Evolutionary conservation across 306 rosid species (phyloP).

Genomic region (Vigna nakashimae): DNA sequence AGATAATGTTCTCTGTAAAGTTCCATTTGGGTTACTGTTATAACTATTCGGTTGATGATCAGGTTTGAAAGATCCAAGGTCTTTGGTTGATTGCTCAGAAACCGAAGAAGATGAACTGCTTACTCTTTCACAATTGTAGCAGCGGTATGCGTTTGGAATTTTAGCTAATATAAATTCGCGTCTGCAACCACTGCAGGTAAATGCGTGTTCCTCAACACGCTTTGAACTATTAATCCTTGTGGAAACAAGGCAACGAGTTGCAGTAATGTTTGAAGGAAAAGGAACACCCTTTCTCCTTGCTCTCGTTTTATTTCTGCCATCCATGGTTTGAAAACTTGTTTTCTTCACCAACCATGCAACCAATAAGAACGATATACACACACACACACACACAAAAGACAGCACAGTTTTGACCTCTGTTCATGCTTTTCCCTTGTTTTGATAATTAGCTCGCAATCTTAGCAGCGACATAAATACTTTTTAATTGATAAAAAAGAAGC

Average conservation of each 20-base stretch:
- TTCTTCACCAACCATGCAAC: background rate
- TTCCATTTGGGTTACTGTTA: background rate
- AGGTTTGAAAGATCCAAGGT: background rate
- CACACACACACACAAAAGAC: conserved; percentile 1
- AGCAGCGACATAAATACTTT: no score
- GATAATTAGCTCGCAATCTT: background rate
- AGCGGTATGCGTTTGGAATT: conserved; percentile 8
- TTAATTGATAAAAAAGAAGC: background rate
- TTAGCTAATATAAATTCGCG: background rate
- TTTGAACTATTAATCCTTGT: background rate
- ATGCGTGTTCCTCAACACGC: conserved; percentile 11
- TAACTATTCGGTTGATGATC: background rate
- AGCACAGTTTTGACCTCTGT: background rate
- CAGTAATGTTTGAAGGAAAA: background rate
- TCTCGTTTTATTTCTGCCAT: background rate
- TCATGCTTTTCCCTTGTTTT: background rate
- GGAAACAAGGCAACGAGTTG: conserved; percentile 14
- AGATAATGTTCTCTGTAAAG: background rate
- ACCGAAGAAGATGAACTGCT: conserved; percentile 20
- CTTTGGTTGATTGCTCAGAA: conserved; percentile 6
- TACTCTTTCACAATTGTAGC: conserved; percentile 7
- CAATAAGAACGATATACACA: background rate
- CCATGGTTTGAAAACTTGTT: conserved; percentile 33
- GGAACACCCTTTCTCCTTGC: conserved; percentile 22
- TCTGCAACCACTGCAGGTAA: conserved; percentile 34